Base-by-base conservation (phyloP, 306 rosid genomes). In the Cucurbita ficifolia region DNA sequence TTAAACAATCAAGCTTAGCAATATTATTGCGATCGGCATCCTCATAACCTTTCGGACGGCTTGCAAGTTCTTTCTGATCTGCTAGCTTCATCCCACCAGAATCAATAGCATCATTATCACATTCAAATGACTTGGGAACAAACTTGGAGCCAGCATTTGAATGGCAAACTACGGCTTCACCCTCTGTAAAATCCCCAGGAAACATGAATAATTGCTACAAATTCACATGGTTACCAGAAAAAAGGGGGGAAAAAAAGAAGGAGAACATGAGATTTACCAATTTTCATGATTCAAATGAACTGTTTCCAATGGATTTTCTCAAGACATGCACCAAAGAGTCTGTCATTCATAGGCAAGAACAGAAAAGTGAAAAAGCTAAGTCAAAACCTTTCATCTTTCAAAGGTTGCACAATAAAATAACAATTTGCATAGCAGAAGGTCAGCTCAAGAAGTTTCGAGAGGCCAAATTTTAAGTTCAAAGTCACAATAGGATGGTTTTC, bases 271-370 rank as follows among this genome's bases (percentile, higher is more conserved):
- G 12, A 64, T 21, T 83, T 88, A 90, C 96, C 96, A 76, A 92
- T 83, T 87, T 90, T 92, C 98, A 90, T 92, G 78, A 59, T 81
- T 86, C 12, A 74, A 78, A 52, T 57, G 57, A 75, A 84, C 60
- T 48, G 51, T 33, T 29, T 46, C 74, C 36, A 49, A 29, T 46
- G 22, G 24, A 49, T 48, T 70, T 49, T 46, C 14, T 29, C 39
- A 8, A 46, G 21, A 29, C 43, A 29, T 16, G 45, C 43, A 29
- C 14, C 58, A 29, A 49, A 46, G 72, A 70, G 13, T 46, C 74
- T 49, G 74, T 16, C 74, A 49, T 69, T 69, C 58, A 48, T 19
- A 9, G 7, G 43, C 21, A 13, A 46, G 22, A 69, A 48, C 45
- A 67, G 39, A 5, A 62, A 48, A 45, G 21, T 45, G 3, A 46